phyloP scores from a whole-genome alignment of 2,329 filamentous ascomycete genomes.

The Aurifilum marmelostoma region DNA sequence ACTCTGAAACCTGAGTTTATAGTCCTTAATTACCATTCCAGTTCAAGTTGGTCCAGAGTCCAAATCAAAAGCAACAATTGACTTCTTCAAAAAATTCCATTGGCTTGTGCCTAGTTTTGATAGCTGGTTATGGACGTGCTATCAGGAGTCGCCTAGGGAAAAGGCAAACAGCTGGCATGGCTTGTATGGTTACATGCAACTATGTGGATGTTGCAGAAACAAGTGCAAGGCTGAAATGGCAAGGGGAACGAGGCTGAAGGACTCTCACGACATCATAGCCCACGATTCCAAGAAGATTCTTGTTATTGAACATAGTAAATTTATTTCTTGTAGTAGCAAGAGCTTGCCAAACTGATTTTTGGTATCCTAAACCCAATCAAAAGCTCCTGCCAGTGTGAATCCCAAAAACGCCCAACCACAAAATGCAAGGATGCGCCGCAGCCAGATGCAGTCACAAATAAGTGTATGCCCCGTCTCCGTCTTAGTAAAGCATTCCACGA shows the following conservation, averaged over 20 bases:
- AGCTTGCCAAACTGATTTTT: constrained; percentile 14
- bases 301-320: constrained; percentile 18
- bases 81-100: not conserved
- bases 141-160: too few relatives aligned
- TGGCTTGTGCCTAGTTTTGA: not conserved
- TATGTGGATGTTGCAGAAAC: not conserved
- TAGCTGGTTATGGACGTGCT: not conserved
- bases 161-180: not conserved
- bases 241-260: not conserved
- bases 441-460: constrained; percentile 18
- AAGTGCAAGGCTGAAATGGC: not conserved
- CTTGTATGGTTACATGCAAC: not conserved
- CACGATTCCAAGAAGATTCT: not conserved
- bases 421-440: constrained; percentile 18
- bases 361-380: constrained; percentile 24
- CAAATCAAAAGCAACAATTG: not conserved
- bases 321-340: constrained; percentile 11
- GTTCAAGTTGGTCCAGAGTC: not conserved
- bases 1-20: not conserved
- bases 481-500: not conserved
- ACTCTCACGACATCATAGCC: not conserved
- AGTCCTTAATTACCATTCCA: too few relatives aligned
- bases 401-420: constrained; percentile 25
- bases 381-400: constrained; percentile 15
- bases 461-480: not conserved